These are phyloP conservation scores for Aspergillus bombycis DNA, from an alignment of 2,329 filamentous ascomycete genomes.

Conservation along the genomic window DNA sequence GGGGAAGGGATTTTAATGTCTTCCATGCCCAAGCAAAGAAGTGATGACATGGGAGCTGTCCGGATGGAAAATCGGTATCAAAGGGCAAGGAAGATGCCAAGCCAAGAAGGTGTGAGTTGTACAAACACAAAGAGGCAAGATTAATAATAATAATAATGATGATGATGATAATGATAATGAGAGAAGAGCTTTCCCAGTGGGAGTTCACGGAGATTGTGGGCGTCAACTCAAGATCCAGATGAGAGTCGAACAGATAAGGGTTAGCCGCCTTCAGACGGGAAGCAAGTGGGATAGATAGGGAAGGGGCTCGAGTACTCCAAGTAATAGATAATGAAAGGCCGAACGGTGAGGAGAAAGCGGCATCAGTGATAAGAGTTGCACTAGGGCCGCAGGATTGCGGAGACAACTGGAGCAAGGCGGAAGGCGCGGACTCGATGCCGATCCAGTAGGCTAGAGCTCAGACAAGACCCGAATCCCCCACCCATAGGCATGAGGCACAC, in stretches of 20 bases:
- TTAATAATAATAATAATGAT: background rate
- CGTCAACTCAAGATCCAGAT: background rate
- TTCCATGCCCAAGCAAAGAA: constrained; percentile 52
- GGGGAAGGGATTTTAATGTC: constrained; percentile 64
- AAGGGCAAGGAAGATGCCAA: background rate
- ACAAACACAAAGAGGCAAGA: constrained; percentile 1
- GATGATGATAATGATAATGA: background rate
- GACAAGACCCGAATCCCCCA: constrained; percentile 15
- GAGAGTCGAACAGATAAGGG: constrained; percentile 19
- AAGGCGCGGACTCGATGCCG: constrained; percentile 24
- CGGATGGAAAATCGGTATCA: background rate
- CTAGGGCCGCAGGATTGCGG: constrained; percentile 26
- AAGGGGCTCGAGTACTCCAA: constrained; percentile 10
- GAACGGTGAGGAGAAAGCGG: constrained; percentile 7
- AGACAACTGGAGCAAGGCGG: constrained; percentile 27
- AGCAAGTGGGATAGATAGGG: constrained; percentile 17
- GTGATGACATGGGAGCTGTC: constrained; percentile 17
- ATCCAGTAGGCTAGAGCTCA: constrained; percentile 21
- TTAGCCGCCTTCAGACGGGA: constrained; percentile 14
- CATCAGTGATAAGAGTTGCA: constrained; percentile 26
- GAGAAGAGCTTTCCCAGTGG: background rate
- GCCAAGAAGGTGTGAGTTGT: background rate
- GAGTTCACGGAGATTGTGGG: background rate
- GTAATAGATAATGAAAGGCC: constrained; percentile 25
- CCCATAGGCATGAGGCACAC: constrained; percentile 12